phyloP scores from a whole-genome alignment of 2,329 filamentous ascomycete genomes.

The Tympanopsis confertula region DNA sequence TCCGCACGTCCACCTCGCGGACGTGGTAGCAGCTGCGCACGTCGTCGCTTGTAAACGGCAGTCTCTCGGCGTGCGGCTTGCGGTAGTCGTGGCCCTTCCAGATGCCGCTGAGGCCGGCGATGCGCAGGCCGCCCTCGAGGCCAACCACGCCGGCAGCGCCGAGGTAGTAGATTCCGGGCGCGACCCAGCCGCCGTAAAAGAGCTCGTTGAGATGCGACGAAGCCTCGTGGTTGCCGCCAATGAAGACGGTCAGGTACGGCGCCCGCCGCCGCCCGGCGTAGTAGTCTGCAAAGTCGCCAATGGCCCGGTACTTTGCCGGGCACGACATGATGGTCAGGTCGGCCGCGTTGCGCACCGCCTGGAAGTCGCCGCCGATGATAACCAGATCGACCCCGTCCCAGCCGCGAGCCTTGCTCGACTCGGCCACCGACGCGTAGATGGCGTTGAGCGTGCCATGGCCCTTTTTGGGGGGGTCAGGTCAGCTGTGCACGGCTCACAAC shows the following conservation, averaged over 20 bases:
- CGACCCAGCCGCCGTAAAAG: conserved; percentile 93
- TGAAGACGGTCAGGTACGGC: conserved; percentile 83
- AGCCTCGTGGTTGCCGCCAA: conserved; percentile 92
- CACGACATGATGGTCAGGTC: conserved; percentile 86
- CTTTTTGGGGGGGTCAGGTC: conserved; percentile 27
- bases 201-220: conserved; percentile 83
- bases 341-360: conserved; percentile 77
- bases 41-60: conserved; percentile 72
- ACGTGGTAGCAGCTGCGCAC: conserved; percentile 79
- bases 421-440: conserved; percentile 71
- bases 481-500: conserved; percentile 3
- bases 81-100: conserved; percentile 87
- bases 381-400: conserved; percentile 75
- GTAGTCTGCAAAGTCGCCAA: conserved; percentile 91
- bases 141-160: conserved; percentile 82
- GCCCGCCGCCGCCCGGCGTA: conserved; percentile 70
- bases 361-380: conserved; percentile 90
- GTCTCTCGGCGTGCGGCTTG: conserved; percentile 72
- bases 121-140: conserved; percentile 72
- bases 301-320: conserved; percentile 72
- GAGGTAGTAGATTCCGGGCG: conserved; percentile 93
- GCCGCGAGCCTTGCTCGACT: conserved; percentile 55
- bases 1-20: conserved; percentile 76
- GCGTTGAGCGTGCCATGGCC: conserved; percentile 85
- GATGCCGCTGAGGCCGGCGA: conserved; percentile 84